Evolutionary conservation across 768 basidiomycete genomes (phyloP).

Genomic region (Cystofilobasidium ferigula): DNA sequence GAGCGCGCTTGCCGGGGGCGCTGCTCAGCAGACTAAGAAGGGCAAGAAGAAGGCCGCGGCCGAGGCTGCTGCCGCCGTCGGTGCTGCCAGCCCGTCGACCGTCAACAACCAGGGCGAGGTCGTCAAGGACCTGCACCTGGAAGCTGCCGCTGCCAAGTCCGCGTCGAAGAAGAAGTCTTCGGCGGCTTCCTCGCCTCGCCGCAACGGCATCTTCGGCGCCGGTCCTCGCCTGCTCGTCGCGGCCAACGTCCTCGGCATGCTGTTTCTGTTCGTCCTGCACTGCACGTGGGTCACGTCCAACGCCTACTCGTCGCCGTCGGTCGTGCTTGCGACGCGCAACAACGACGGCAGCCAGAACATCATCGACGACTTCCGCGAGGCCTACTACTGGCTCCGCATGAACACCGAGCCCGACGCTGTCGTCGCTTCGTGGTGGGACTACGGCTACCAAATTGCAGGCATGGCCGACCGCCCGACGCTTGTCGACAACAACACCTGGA

Average conservation of each 20-base stretch:
- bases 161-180: background rate
- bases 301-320: conserved; percentile 95
- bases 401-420: conserved; percentile 87
- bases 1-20: conserved; percentile 42
- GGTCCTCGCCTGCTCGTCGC: conserved; percentile 71
- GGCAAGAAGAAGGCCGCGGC: conserved; percentile 44
- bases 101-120: background rate
- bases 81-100: conserved; percentile 11
- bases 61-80: conserved; percentile 22
- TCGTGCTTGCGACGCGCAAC: conserved; percentile 70
- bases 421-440: conserved; percentile 99
- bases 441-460: conserved; percentile 97
- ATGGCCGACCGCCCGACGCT: conserved; percentile 83
- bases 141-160: conserved; percentile 38
- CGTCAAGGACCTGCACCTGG: conserved; percentile 29
- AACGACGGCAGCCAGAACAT: conserved; percentile 82
- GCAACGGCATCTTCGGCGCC: conserved; percentile 63
- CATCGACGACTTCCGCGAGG: conserved; percentile 98
- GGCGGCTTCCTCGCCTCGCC: background rate
- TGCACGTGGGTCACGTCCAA: conserved; percentile 92
- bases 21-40: conserved; percentile 46
- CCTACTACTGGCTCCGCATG: conserved; percentile 95
- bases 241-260: conserved; percentile 61
- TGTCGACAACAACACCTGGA: conserved; percentile 99
- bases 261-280: conserved; percentile 84